Percentiles rank a stretch among this genome's conserved stretches.
Evolutionary conservation across 2,329 filamentous ascomycete genomes (phyloP).

Genomic region (Botrytis porri): DNA sequence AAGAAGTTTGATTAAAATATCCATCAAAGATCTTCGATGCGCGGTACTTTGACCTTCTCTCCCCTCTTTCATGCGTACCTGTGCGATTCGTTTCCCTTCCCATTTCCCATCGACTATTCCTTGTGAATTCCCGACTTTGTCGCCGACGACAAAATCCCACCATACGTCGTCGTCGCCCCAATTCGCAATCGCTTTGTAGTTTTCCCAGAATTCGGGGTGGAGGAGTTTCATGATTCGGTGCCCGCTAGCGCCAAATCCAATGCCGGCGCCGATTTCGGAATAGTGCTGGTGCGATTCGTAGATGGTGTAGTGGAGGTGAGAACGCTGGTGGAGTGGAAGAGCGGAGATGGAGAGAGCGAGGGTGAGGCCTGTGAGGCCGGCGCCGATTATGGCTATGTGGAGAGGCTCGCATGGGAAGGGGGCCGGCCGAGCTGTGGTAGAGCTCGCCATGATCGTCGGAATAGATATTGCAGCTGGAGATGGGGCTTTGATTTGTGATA

Average conservation of each 20-base stretch:
- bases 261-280: neutral
- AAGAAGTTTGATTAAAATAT: slow-evolving; percentile 3
- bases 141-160: slow-evolving; percentile 10
- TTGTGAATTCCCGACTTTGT: neutral
- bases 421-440: neutral
- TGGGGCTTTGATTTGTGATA: neutral
- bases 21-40: slow-evolving; percentile 4
- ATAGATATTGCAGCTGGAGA: too few species aligned
- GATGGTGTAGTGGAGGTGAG: slow-evolving; percentile 1
- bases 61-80: neutral
- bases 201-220: neutral
- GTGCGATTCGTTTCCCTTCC: neutral
- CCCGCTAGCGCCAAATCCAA: slow-evolving; percentile 8
- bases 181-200: slow-evolving; percentile 3
- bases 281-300: neutral
- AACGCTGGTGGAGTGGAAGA: neutral
- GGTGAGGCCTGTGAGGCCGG: neutral
- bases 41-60: slow-evolving; percentile 9
- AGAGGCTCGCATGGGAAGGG: neutral
- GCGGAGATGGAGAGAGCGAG: neutral
- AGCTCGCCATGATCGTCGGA: neutral
- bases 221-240: slow-evolving; percentile 9
- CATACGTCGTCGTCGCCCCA: slow-evolving; percentile 1
- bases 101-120: neutral
- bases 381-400: slow-evolving; percentile 1